Base-by-base conservation (phyloP, 2,329 filamentous ascomycete genomes). In the Colletotrichum sp. region DNA sequence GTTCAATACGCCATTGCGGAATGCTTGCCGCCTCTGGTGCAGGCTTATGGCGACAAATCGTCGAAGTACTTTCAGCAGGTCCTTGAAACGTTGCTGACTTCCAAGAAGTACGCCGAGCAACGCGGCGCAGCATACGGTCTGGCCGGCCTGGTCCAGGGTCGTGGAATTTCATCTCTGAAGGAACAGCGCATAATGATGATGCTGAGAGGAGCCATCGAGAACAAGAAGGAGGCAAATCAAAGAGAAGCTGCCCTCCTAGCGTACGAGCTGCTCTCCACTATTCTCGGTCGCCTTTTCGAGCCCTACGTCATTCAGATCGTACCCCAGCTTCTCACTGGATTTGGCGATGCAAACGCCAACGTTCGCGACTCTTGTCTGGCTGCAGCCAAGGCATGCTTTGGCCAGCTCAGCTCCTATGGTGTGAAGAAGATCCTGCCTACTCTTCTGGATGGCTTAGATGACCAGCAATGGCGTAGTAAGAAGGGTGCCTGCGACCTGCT, bases 391-490 rank as follows among this genome's bases (percentile, higher is more conserved):
- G 94, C 96, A 13, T 98, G 95, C 84, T 99, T 99, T 85, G 93
- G 95, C 7, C 96, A 93, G 79, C 87, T 99, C 71, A 98, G 96
- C 85, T 98, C 97, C 0, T 99, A 95, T 80, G 97, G 97, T 84
- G 97, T 99, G 75, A 98, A 98, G 86, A 91, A 97, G 82, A 96
- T 99, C 78, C 88, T 99, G 78, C 97, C 97, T 5, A 98, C 95
- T 15, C 90, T 99, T 9, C 90, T 99, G 4, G 93, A 97, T 78
- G 97, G 97, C 74, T 91, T 99, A 12, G 96, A 98, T 78, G 97
- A 99, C 78, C 92, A 95, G 69, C 96, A 98, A 84, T 99, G 97
- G 97, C 94, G 97, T 81, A 98, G 96, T 87, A 98, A 99, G 86
- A 98, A 98, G 87, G 97, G 97, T 79, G 97, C 97, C 70, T 99